Base-by-base conservation (phyloP, 805 yeast genomes). In the Henningerozyma blattae region DNA sequence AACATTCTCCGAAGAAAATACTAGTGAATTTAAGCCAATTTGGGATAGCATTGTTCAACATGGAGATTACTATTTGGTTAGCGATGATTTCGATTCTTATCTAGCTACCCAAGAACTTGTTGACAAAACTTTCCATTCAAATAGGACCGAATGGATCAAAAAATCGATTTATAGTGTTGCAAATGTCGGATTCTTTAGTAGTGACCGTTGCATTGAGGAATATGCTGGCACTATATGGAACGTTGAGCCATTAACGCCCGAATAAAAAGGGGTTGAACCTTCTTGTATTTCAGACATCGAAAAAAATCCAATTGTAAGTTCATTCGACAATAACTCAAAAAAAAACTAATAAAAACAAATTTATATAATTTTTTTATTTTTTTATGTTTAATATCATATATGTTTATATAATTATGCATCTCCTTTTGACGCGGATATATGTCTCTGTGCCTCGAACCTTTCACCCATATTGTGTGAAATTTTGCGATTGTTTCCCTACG, bases 201-300 rank as follows among this genome's bases (percentile, higher is more conserved):
- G 87, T 41, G 96, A 86, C 58, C 70, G 96, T 59, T 84, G 94
- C 56, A 81, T 86, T 51, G 80, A 77, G 48, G 95, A 86, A 56
- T 86, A 86, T 46, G 94, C 95, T 22, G 95, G 83, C 44, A 72
- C 77, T 41, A 85, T 86, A 49, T 86, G 96, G 96, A 80, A 86
- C 51, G 72, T 85, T 41, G 95, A 86, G 62, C 93, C 95, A 26
- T 47, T 62, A 24, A 45, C 45, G 29, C 43, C 47, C 17, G 47
- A 46, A 36, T 30, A 27, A 16, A 10, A n/a, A n/a, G n/a, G n/a
- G n/a, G n/a, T n/a, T n/a, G n/a, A n/a, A n/a, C n/a, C n/a, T n/a
- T n/a, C n/a, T n/a, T n/a, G n/a, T n/a, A n/a, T n/a, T n/a, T n/a
- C n/a, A n/a, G n/a, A n/a, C n/a, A n/a, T n/a, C n/a, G n/a, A n/a